Base-by-base conservation (phyloP, 495 filamentous ascomycete species). In the Clavariopsis aquatica region DNA sequence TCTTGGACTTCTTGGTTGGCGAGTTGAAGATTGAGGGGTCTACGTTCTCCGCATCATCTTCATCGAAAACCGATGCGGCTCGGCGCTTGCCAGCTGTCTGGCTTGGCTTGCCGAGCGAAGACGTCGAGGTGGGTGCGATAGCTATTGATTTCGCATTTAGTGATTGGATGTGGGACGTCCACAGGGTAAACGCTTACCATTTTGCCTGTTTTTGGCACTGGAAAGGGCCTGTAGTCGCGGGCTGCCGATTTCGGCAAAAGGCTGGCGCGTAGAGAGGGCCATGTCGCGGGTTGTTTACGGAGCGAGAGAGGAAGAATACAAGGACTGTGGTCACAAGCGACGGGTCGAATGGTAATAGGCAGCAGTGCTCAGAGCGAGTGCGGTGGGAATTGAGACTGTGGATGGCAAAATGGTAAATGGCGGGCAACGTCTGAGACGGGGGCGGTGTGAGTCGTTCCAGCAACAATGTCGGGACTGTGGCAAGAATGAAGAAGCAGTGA, bases 41-140 rank as follows among this genome's bases (percentile, higher is more conserved):
- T 64, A 95, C 81, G 70, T 96, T 97, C 79, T 97, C 92, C 8
- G 81, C 75, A 72, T 96, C 85, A 29, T 84, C 78, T 60, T 83
- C 79, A 55, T 83, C 79, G 66, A 79, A 76, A 31, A 55, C 57
- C 45, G 36, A 62, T 65, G 31, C 71, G 57, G 69, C 76, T 69
- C 70, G 69, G 60, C 78, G 78, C 66, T 81, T 81, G 57, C 62
- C 66, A 10, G 73, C 58, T n/a, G 72, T 71, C 0, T 76, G 49
- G 13, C 20, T 38, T 17, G 69, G 68, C 15, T 65, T 60, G 57
- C 75, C 74, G 58, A 60, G 26, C 12, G 72, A 57, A 17, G 70
- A 60, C 13, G 63, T 56, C 43, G 62, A 68, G n/a, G 29, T 28
- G 38, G 62, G 41, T 23, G 66, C 31, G 27, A 58, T 64, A 22